Evolutionary conservation across 1,284 basidiomycete genomes (phyloP), one percentile per base, ranked within the genome.

Genomic region (Rhodotorula glutinis): DNA sequence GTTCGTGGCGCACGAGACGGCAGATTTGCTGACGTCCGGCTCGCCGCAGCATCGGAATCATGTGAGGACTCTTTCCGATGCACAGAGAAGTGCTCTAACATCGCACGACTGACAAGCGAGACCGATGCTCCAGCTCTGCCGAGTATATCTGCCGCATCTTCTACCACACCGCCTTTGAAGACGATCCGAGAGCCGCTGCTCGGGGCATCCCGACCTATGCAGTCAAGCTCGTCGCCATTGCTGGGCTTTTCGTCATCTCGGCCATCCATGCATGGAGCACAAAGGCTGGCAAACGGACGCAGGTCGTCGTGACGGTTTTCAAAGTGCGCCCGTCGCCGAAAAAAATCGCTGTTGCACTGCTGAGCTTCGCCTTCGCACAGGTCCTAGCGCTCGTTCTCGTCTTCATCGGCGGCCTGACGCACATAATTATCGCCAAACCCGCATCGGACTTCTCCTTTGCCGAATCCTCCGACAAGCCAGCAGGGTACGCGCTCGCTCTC

Each of bases 401-500:
- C 46, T 79, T 78, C 27, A 66, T 82, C 16, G 77, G 81, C 0
- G 81, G 80, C 0, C n/a, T 80, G 16, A 72, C 82, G 27, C 76
- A 75, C 54, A 72, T 81, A 10, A 55, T 76, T 1, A n/a, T 29
- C 56, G 33, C 49, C 16, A 77, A 78, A 7, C 70, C 78, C 0
- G 80, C 79, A 0, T 71, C 75, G 11, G 74, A 65, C 61, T 72
- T 75, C 53, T 67, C 64, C 23, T 97, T 96, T 74, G 80, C 82
- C 11, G 87, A 85, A 3, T 88, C 91, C 5, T 90, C 88, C 62
- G 84, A 78, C 11, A 89, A 88, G 66, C 89, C 91, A 1, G 88
- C 91, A 4, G 82, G 87, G 4, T 98, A 93, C 79, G 92, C 95
- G 7, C 82, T 98, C 17, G 96, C 95, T 0, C 80, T 98, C 5